Conservation (phyloP, 2,329 filamentous ascomycete genomes). For the Phaeosphaeriaceae sp. region DNA sequence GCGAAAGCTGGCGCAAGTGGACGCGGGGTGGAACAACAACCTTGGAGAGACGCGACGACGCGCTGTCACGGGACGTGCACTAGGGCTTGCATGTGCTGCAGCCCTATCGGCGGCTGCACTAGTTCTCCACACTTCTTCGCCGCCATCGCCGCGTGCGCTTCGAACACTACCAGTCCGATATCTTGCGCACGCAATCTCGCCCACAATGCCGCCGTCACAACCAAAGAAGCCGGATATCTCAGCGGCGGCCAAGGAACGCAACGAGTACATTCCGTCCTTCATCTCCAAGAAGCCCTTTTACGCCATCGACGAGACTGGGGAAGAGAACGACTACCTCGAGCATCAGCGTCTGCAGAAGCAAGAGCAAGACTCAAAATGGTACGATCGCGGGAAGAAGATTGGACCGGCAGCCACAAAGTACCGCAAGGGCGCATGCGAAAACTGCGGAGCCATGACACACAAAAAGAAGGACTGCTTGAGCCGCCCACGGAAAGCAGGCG, state of each 20-base stretch:
- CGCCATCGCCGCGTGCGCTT: background rate
- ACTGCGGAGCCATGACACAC: slow-evolving; percentile 96
- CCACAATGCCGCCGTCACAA: slow-evolving; percentile 56
- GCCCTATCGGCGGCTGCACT: slow-evolving; percentile 11
- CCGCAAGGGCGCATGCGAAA: slow-evolving; percentile 97
- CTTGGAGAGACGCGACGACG: slow-evolving; percentile 8
- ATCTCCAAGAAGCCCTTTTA: slow-evolving; percentile 99
- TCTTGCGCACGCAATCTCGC: slow-evolving; percentile 1
- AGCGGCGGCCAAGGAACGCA: slow-evolving; percentile 79
- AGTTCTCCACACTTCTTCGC: slow-evolving; percentile 25
- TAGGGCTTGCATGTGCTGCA: background rate
- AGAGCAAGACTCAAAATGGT: slow-evolving; percentile 82
- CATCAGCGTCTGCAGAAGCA: slow-evolving; percentile 86
- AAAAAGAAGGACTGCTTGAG: slow-evolving; percentile 93
- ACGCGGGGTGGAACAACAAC: background rate
- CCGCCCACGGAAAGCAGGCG: slow-evolving; percentile 85
- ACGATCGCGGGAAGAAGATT: slow-evolving; percentile 83
- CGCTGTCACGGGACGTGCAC: slow-evolving; percentile 28
- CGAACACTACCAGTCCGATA: slow-evolving; percentile 12
- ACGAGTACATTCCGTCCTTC: slow-evolving; percentile 97
- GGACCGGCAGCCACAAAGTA: slow-evolving; percentile 94
- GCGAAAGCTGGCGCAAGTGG: background rate
- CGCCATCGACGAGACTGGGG: slow-evolving; percentile 75
- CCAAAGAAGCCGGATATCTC: slow-evolving; percentile 60
- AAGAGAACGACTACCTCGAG: slow-evolving; percentile 84